A percentile compares a stretch with the other conserved stretches of the same genome.
Conservation (phyloP, 352 stramenopile genomes). For the Phytophthora uliginosa region DNA sequence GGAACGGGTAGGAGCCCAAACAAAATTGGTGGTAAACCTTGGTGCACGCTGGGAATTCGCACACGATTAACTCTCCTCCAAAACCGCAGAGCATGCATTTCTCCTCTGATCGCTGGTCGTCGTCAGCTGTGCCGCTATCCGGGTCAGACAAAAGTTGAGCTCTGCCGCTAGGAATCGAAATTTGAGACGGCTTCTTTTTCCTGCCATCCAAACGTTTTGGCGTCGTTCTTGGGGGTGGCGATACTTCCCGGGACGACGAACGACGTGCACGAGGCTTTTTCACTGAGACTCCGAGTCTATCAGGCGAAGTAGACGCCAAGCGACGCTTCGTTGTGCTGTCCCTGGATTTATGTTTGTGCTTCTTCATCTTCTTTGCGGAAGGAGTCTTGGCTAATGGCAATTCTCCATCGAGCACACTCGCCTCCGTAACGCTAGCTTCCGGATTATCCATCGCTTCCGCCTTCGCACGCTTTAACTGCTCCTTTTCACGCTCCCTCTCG, state of each 20-base stretch:
- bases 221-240: slow-evolving; percentile 39
- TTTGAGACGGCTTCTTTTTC: slow-evolving; percentile 54
- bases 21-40: slow-evolving; percentile 93
- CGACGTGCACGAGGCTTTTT: slow-evolving; percentile 62
- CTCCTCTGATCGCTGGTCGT: slow-evolving; percentile 76
- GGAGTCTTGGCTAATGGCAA: slow-evolving; percentile 23
- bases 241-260: slow-evolving; percentile 58
- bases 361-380: slow-evolving; percentile 55
- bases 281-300: slow-evolving; percentile 34
- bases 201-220: slow-evolving; percentile 43
- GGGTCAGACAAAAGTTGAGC: slow-evolving; percentile 39
- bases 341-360: slow-evolving; percentile 70
- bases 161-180: slow-evolving; percentile 49
- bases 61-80: slow-evolving; percentile 86
- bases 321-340: slow-evolving; percentile 69
- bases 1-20: slow-evolving; percentile 80
- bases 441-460: slow-evolving; percentile 34
- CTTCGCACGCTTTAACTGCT: slow-evolving; percentile 43
- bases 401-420: slow-evolving; percentile 27
- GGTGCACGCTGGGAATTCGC: slow-evolving; percentile 81
- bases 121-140: slow-evolving; percentile 47
- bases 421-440: slow-evolving; percentile 17
- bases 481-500: slow-evolving; percentile 52
- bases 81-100: slow-evolving; percentile 85
- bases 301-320: slow-evolving; percentile 53